phyloP scores from a whole-genome alignment of 768 basidiomycete genomes.

The Pleurotus sapidus region DNA sequence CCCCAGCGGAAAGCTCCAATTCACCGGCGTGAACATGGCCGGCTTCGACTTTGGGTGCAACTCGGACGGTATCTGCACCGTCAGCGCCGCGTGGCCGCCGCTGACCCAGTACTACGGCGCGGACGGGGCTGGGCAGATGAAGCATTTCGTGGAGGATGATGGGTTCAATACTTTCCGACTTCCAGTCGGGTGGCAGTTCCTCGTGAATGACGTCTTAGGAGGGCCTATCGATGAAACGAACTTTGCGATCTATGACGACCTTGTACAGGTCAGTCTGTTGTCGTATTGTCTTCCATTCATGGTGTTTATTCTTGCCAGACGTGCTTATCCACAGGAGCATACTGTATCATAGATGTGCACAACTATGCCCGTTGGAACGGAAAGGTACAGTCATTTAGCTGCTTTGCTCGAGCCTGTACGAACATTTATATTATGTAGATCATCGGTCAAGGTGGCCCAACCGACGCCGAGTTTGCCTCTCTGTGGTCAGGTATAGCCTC shows the following conservation, averaged over 20 bases:
- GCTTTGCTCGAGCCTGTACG: too few species aligned
- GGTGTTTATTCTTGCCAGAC: constrained; percentile 15
- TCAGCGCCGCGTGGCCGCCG: constrained; percentile 39
- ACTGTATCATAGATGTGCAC: constrained; percentile 56
- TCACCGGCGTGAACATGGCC: constrained; percentile 50
- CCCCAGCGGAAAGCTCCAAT: constrained; percentile 24
- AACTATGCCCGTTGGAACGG: constrained; percentile 60
- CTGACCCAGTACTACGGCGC: constrained; percentile 41
- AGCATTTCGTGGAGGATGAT: constrained; percentile 54
- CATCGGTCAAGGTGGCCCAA: constrained; percentile 62
- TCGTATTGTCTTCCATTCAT: background rate
- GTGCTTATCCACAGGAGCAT: constrained; percentile 46
- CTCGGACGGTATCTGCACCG: constrained; percentile 38
- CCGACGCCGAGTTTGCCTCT: constrained; percentile 48
- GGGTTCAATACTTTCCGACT: constrained; percentile 58
- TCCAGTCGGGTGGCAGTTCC: constrained; percentile 59
- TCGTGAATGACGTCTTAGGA: constrained; percentile 33
- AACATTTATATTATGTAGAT: constrained; percentile 27
- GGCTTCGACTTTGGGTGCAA: constrained; percentile 56
- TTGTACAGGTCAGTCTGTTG: constrained; percentile 37
- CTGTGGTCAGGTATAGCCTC: constrained; percentile 53
- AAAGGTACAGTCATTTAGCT: constrained; percentile 20
- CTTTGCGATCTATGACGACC: constrained; percentile 46
- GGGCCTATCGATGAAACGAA: constrained; percentile 39
- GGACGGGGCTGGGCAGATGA: constrained; percentile 56